These are phyloP conservation scores for Prunus padus DNA, from an alignment of 306 rosid genomes.

Conservation along the genomic window DNA sequence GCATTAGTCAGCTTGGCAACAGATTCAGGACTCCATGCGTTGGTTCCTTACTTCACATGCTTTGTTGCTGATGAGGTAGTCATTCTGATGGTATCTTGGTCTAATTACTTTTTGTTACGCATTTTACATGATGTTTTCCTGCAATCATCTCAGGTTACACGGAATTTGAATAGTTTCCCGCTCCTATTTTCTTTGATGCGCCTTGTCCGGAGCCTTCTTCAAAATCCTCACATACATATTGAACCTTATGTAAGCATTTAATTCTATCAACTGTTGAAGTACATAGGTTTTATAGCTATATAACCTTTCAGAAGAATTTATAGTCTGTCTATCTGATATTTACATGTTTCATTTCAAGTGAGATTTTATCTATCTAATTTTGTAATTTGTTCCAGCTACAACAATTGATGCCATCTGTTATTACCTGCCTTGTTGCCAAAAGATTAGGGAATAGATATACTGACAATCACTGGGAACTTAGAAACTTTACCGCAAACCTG, in stretches of 20 bases:
- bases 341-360: not conserved
- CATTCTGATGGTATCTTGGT: constrained; percentile 9
- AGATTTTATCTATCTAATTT: constrained; percentile 29
- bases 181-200: constrained; percentile 75
- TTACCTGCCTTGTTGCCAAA: constrained; percentile 88
- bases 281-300: constrained; percentile 15
- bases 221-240: constrained; percentile 73
- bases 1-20: constrained; percentile 75
- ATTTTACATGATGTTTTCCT: constrained; percentile 29
- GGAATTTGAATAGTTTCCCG: constrained; percentile 48
- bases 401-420: constrained; percentile 87
- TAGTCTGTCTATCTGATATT: not conserved
- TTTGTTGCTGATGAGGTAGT: constrained; percentile 86
- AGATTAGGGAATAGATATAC: constrained; percentile 68
- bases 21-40: constrained; percentile 86
- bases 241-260: constrained; percentile 80
- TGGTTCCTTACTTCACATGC: constrained; percentile 74
- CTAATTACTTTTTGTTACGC: constrained; percentile 24
- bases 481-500: constrained; percentile 75
- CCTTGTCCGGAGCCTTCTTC: constrained; percentile 71
- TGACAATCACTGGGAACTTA: constrained; percentile 94
- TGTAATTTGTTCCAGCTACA: constrained; percentile 57
- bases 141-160: constrained; percentile 56
- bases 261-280: constrained; percentile 5
- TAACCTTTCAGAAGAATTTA: not conserved